Conservation (phyloP, 768 basidiomycete genomes). For the Steccherinum ochraceum region DNA sequence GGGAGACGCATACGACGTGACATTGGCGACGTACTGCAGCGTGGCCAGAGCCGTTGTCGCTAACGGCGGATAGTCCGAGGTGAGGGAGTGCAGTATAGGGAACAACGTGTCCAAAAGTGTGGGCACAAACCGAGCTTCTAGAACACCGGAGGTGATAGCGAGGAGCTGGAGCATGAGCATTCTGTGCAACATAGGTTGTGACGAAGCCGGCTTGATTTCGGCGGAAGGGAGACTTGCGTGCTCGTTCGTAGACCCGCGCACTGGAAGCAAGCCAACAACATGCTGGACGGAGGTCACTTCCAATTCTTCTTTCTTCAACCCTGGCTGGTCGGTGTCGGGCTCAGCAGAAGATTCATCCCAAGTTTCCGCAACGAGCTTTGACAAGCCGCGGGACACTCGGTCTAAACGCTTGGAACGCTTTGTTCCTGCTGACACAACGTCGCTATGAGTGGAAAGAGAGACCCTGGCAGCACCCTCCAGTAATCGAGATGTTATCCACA, state of each 20-base stretch:
- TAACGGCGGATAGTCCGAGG: slow-evolving; percentile 63
- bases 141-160: slow-evolving; percentile 61
- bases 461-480: slow-evolving; percentile 64
- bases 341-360: slow-evolving; percentile 47
- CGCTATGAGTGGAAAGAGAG: slow-evolving; percentile 30
- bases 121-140: slow-evolving; percentile 64
- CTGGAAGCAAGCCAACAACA: slow-evolving; percentile 54
- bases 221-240: slow-evolving; percentile 15
- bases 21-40: slow-evolving; percentile 61
- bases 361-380: slow-evolving; percentile 57
- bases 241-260: slow-evolving; percentile 37
- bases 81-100: slow-evolving; percentile 78
- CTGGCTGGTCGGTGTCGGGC: slow-evolving; percentile 23
- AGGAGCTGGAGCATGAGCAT: slow-evolving; percentile 70
- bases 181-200: slow-evolving; percentile 64
- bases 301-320: slow-evolving; percentile 24
- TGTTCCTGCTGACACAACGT: not conserved
- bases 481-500: slow-evolving; percentile 79
- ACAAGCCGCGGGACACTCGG: slow-evolving; percentile 58
- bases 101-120: slow-evolving; percentile 78
- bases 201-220: slow-evolving; percentile 19
- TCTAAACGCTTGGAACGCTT: slow-evolving; percentile 41
- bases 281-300: slow-evolving; percentile 48
- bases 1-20: slow-evolving; percentile 83
- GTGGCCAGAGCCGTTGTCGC: slow-evolving; percentile 73